A percentile compares a stretch with the other conserved stretches of the same genome.
These are phyloP conservation scores for Penicillium lagena DNA, from an alignment of 495 filamentous ascomycete genomes.

Conservation along the genomic window DNA sequence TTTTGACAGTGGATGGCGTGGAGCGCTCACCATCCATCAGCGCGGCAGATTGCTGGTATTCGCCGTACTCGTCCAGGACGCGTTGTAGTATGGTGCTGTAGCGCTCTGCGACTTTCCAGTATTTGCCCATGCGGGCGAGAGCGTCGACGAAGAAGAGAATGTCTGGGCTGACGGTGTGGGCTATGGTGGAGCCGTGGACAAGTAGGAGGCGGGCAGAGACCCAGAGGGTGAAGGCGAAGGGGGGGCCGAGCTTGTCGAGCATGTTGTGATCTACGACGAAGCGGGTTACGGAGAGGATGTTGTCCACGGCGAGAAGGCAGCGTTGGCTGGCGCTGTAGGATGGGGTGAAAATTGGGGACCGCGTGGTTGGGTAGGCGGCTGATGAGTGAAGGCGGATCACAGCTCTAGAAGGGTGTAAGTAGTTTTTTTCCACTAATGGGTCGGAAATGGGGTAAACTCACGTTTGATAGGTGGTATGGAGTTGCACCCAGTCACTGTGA, in stretches of 20 bases:
- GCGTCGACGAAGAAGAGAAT: slow-evolving; percentile 76
- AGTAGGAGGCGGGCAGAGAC: slow-evolving; percentile 81
- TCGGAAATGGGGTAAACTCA: slow-evolving; percentile 27
- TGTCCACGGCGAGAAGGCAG: slow-evolving; percentile 76
- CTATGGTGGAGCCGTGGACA: slow-evolving; percentile 82
- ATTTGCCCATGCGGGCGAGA: slow-evolving; percentile 68
- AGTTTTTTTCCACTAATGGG: slow-evolving; percentile 9
- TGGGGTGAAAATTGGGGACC: slow-evolving; percentile 78
- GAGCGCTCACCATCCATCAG: slow-evolving; percentile 53
- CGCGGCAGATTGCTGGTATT: slow-evolving; percentile 57
- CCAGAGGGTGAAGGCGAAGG: slow-evolving; percentile 87
- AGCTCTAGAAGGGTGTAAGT: slow-evolving; percentile 45
- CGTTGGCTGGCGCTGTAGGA: slow-evolving; percentile 76
- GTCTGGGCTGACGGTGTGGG: slow-evolving; percentile 69
- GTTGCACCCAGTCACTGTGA: slow-evolving; percentile 81
- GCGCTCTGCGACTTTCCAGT: slow-evolving; percentile 78
- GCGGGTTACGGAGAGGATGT: slow-evolving; percentile 67
- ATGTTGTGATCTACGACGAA: slow-evolving; percentile 68
- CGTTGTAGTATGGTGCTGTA: slow-evolving; percentile 75
- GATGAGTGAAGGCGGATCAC: slow-evolving; percentile 89
- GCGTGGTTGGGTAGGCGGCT: slow-evolving; percentile 81
- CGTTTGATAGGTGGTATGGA: slow-evolving; percentile 75
- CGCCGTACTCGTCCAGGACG: slow-evolving; percentile 77
- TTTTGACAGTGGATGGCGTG: slow-evolving; percentile 75
- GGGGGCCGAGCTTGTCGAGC: slow-evolving; percentile 73